Base-by-base conservation (phyloP, 2,329 filamentous ascomycete species). In the Coniochaeta sp. region DNA sequence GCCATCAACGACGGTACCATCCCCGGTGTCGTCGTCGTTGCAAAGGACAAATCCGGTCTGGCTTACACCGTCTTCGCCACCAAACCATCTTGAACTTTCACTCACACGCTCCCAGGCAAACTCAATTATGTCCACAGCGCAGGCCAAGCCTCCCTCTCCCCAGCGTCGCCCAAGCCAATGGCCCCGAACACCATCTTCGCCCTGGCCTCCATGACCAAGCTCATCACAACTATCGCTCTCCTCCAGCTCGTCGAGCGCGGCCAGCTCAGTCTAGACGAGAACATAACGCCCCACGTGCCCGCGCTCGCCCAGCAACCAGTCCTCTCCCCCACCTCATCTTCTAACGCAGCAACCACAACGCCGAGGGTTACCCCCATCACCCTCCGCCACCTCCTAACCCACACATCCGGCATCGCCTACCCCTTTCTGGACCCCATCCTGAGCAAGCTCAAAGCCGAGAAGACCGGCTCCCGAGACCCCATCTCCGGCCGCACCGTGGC, bases 161-260 rank as follows among this genome's bases (percentile, higher is more conserved):
- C 60, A 9, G 31, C 6, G 6, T 33, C 31, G 11, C 62, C 64
- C 4, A 62, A 63, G n/a, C 61, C 62, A 6, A 64, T 69, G 40
- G 40, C 43, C 11, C 36, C 59, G 26, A 68, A 75, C 60, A 70
- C 69, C 31, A 68, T 72, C 58, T 65, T 76, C 57, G 62, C 64
- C 44, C 59, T 75, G 26, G 71, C 72, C 26, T 76, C 74, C 34
- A 70, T 73, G 65, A 72, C 73, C 47, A 77, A 77, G 64, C 71
- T 84, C 14, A 59, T 81, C 26, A 78, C 81, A 1, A 72, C 74
- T 33, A 72, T 83, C 56, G 72, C 76, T 3, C 72, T 73, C 3
- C 66, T 83, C 36, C 78, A 81, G 62, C 70, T 77, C 36, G 76
- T 83, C 43, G 79, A 83, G 50, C 69, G 72, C 6, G 77, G 77